Evolutionary conservation across 148 eudicot species (phyloP).

Genomic region (Silene conica): DNA sequence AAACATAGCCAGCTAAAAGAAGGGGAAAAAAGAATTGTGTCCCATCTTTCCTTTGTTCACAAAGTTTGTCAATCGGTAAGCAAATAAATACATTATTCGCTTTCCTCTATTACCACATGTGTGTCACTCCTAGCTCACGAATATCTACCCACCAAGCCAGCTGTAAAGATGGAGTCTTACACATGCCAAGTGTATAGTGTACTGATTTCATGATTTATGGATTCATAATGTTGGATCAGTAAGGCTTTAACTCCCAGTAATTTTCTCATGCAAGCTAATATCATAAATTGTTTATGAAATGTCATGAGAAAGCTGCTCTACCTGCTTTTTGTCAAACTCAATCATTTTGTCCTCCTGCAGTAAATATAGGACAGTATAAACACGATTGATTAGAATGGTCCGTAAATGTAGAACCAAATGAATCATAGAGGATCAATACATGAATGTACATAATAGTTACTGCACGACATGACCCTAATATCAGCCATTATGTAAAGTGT

Average conservation of each 20-base stretch:
- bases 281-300: neutral
- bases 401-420: neutral
- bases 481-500: too few species aligned
- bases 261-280: neutral
- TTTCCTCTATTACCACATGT: neutral
- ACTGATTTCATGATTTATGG: neutral
- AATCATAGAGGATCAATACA: neutral
- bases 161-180: neutral
- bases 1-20: neutral
- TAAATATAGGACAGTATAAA: neutral
- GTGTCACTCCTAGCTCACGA: neutral
- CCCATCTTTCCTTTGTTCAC: too few species aligned
- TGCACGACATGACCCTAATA: too few species aligned
- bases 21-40: neutral
- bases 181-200: neutral
- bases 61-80: too few species aligned
- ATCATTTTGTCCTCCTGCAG: constrained; percentile 66
- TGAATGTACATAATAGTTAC: neutral
- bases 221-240: neutral
- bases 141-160: neutral
- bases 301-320: constrained; percentile 24
- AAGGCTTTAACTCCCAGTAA: neutral
- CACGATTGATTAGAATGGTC: neutral
- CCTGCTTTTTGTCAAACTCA: constrained; percentile 73
- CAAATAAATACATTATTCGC: neutral